Evolutionary conservation across 179 eudicot genomes (phyloP).

Genomic region (Beta corolliflora): DNA sequence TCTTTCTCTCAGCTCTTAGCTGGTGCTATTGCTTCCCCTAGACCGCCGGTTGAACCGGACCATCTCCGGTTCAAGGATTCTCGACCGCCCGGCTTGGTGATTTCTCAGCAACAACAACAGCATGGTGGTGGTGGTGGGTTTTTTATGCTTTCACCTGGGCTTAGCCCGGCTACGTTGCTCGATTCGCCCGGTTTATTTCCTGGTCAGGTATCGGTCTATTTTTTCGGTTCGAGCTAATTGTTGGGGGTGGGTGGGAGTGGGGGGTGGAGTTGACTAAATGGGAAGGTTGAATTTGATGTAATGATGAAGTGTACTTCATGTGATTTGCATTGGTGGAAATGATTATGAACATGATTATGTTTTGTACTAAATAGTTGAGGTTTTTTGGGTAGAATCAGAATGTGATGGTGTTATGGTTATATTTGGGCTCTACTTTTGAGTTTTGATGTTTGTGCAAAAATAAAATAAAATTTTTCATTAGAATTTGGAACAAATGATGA

Average conservation of each 20-base stretch:
- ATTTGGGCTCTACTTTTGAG: no score
- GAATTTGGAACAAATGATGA: background rate
- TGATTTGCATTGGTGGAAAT: no score
- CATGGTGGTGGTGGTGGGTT: constrained; percentile 12
- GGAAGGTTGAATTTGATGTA: background rate
- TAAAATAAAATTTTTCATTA: background rate
- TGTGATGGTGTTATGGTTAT: no score
- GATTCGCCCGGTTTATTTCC: constrained; percentile 76
- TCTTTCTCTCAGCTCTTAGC: constrained; percentile 84
- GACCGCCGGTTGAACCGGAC: constrained; percentile 29
- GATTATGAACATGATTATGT: no score
- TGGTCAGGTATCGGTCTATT: constrained; percentile 49
- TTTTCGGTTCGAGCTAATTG: background rate
- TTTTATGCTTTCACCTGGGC: constrained; percentile 66
- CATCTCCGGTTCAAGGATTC: constrained; percentile 47
- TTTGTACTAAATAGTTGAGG: no score
- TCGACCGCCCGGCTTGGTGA: constrained; percentile 53
- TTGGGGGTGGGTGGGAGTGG: background rate
- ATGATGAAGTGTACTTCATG: no score
- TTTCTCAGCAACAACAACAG: constrained; percentile 37
- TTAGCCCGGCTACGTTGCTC: constrained; percentile 78
- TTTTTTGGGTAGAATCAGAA: no score
- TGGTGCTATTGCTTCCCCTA: constrained; percentile 71
- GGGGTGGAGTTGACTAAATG: constrained; percentile 10
- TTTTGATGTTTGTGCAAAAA: no score